Evolutionary conservation across 768 basidiomycete genomes (phyloP).

Genomic region (Serendipita sp.): DNA sequence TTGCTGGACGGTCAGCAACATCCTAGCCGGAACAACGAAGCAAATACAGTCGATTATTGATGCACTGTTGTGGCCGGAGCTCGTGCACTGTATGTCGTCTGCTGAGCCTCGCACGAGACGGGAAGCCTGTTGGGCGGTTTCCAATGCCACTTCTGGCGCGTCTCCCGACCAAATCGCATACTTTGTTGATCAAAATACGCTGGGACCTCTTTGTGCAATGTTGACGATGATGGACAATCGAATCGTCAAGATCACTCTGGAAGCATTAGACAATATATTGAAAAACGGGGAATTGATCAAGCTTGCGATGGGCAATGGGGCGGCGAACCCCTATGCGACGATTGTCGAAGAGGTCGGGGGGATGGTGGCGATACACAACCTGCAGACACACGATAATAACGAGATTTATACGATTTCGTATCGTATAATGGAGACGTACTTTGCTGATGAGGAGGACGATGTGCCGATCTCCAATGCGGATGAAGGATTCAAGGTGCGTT

Average conservation of each 20-base stretch:
- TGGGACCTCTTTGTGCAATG: conserved; percentile 3
- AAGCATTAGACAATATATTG: conserved; percentile 1
- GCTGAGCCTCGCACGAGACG: conserved; percentile 2
- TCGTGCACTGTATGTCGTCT: background rate
- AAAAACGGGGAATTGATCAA: conserved; percentile 2
- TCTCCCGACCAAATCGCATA: conserved; percentile 3
- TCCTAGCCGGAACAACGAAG: conserved; percentile 90
- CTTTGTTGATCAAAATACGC: background rate
- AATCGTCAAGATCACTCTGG: background rate
- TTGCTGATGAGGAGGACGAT: conserved; percentile 5
- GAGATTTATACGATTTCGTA: conserved; percentile 5
- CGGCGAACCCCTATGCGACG: background rate
- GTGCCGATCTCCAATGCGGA: background rate
- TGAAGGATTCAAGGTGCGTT: conserved; percentile 2
- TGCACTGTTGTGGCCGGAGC: conserved; percentile 31
- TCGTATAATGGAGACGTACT: conserved; percentile 6
- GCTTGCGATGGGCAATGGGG: background rate
- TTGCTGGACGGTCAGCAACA: conserved; percentile 99
- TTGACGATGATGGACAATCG: conserved; percentile 5
- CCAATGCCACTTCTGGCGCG: conserved; percentile 2
- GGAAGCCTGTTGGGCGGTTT: conserved; percentile 2
- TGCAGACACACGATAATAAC: conserved; percentile 3
- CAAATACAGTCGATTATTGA: conserved; percentile 97
- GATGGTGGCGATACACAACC: conserved; percentile 4
- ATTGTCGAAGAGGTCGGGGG: conserved; percentile 1